A percentile compares a stretch with the other conserved stretches of the same genome.
Evolutionary conservation across 2,329 filamentous ascomycete species (phyloP).

Genomic region (Exophiala xenobiotica): DNA sequence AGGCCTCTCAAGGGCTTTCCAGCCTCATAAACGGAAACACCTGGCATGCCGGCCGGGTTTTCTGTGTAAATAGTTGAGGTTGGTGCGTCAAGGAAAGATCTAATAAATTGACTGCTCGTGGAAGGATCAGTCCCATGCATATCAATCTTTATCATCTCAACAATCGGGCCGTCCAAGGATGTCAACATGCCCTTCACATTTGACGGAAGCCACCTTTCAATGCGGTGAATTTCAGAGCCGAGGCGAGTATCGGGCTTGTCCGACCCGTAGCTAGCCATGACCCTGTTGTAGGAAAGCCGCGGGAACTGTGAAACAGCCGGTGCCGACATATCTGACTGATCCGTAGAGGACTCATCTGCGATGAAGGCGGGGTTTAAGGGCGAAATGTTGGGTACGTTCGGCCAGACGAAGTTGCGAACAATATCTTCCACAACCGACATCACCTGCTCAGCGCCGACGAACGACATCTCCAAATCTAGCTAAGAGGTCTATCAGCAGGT

Average conservation of each 20-base stretch:
- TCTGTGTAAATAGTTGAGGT: constrained; percentile 58
- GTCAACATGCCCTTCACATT: constrained; percentile 75
- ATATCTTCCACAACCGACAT: constrained; percentile 55
- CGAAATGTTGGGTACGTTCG: constrained; percentile 17
- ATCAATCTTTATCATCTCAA: constrained; percentile 71
- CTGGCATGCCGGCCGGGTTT: constrained; percentile 76
- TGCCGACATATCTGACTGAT: constrained; percentile 14
- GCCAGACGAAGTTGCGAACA: constrained; percentile 24
- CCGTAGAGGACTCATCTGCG: constrained; percentile 29
- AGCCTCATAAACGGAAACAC: constrained; percentile 72
- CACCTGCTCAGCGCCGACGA: constrained; percentile 69
- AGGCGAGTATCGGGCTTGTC: constrained; percentile 92
- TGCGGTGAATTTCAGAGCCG: constrained; percentile 62
- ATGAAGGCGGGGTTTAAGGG: constrained; percentile 17
- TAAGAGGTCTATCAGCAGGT: constrained; percentile 37
- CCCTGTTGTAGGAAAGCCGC: constrained; percentile 63
- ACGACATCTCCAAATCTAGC: constrained; percentile 93
- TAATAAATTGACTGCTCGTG: constrained; percentile 62
- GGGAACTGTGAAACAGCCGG: constrained; percentile 4
- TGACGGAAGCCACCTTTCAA: constrained; percentile 62
- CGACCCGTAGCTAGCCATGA: constrained; percentile 77
- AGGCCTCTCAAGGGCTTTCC: constrained; percentile 74
- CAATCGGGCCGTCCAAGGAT: constrained; percentile 62
- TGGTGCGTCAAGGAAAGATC: constrained; percentile 68
- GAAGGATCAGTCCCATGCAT: constrained; percentile 43